Evolutionary conservation across 1,139 yeast species (phyloP).

Genomic region (Spathaspora sp.): DNA sequence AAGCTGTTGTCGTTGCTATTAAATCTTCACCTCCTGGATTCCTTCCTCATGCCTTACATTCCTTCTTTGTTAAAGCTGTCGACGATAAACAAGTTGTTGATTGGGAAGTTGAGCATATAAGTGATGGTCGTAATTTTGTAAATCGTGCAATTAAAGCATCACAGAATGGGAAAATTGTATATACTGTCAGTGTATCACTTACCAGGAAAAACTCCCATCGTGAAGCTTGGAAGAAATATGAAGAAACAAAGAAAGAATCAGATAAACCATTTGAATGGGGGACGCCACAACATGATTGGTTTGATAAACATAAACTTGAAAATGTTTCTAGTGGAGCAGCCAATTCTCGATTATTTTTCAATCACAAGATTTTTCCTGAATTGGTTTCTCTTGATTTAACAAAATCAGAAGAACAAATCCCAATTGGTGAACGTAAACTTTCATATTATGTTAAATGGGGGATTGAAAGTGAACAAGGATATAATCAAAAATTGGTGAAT

Average conservation of each 20-base stretch:
- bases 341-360: constrained; percentile 18
- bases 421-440: constrained; percentile 34
- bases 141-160: constrained; percentile 29
- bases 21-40: constrained; percentile 29
- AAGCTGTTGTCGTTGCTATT: constrained; percentile 40
- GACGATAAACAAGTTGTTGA: constrained; percentile 29
- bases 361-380: constrained; percentile 41
- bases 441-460: constrained; percentile 46
- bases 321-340: constrained; percentile 18
- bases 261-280: constrained; percentile 35
- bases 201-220: constrained; percentile 29
- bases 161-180: constrained; percentile 30
- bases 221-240: constrained; percentile 15
- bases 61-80: constrained; percentile 40
- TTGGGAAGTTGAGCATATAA: constrained; percentile 30
- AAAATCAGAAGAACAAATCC: constrained; percentile 22
- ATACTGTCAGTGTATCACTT: constrained; percentile 35
- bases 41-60: constrained; percentile 44
- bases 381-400: constrained; percentile 26
- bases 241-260: constrained; percentile 10
- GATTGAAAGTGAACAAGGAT: constrained; percentile 19
- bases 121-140: constrained; percentile 35
- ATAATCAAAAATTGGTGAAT: constrained; percentile 12
- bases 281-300: constrained; percentile 29
- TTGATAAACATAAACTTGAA: constrained; percentile 18